Percentiles rank a stretch among this genome's conserved stretches.
Conservation (phyloP, 805 yeast species). For the Ogataea henricii region DNA sequence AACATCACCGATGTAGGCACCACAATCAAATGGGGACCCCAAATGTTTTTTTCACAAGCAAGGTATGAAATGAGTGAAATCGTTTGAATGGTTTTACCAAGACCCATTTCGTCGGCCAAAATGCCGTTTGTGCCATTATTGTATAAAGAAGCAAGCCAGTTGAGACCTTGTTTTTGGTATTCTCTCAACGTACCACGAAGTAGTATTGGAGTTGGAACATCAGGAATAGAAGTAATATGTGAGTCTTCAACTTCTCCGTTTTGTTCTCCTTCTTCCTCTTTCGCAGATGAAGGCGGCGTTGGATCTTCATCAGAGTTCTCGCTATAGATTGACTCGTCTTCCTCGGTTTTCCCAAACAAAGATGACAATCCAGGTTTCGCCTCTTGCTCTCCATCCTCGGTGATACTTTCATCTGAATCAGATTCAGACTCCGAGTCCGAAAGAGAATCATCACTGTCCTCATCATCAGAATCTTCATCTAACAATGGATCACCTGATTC, state of each 20-base stretch:
- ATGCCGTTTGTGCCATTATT: conserved; percentile 94
- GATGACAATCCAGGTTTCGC: conserved; percentile 36
- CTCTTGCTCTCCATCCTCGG: conserved; percentile 24
- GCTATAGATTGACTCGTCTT: conserved; percentile 39
- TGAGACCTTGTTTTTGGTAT: conserved; percentile 94
- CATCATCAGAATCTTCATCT: conserved; percentile 23
- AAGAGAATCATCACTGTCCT: conserved; percentile 19
- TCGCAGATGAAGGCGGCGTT: conserved; percentile 42
- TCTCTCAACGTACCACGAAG: conserved; percentile 82
- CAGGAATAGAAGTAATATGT: conserved; percentile 45
- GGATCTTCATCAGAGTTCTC: conserved; percentile 25
- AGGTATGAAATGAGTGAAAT: conserved; percentile 81
- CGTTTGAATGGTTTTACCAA: conserved; percentile 96
- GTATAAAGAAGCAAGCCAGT: conserved; percentile 94
- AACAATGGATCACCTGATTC: conserved; percentile 24
- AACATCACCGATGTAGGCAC: conserved; percentile 98
- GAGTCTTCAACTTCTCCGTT: conserved; percentile 14
- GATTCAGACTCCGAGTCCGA: conserved; percentile 26
- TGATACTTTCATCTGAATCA: conserved; percentile 20
- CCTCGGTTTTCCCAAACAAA: conserved; percentile 37
- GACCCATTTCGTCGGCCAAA: conserved; percentile 98
- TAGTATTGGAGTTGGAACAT: conserved; percentile 76
- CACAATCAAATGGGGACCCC: conserved; percentile 98
- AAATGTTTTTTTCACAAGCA: conserved; percentile 89
- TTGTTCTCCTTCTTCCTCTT: conserved; percentile 21